Conservation (phyloP, 2,329 filamentous ascomycete species). For the Elsinoe batatas region DNA sequence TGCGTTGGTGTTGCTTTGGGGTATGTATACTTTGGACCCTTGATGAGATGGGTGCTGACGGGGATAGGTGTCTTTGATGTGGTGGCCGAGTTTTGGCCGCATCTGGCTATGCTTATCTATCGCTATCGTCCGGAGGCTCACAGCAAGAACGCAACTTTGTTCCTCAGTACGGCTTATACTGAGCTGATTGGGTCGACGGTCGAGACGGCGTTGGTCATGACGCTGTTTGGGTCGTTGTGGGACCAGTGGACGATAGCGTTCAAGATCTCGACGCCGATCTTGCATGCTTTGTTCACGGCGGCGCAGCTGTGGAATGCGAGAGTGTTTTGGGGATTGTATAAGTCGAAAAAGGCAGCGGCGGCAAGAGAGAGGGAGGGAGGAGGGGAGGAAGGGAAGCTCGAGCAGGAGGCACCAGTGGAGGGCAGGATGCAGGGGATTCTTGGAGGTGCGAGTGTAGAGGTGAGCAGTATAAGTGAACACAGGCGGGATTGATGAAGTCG, state of each 20-base stretch:
- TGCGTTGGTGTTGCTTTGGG: constrained; percentile 32
- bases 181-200: constrained; percentile 31
- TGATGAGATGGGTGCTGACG: too few relatives aligned
- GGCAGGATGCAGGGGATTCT: not conserved
- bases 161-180: constrained; percentile 28
- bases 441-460: not conserved
- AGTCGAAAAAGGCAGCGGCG: constrained; percentile 18
- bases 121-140: constrained; percentile 32
- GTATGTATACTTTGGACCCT: constrained; percentile 21
- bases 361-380: not conserved
- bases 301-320: constrained; percentile 36
- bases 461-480: too few relatives aligned
- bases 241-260: constrained; percentile 34
- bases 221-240: constrained; percentile 36
- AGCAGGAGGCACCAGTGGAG: not conserved
- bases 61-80: constrained; percentile 37
- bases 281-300: constrained; percentile 34
- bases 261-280: constrained; percentile 34
- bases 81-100: constrained; percentile 38
- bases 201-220: constrained; percentile 37
- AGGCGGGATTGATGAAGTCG: too few relatives aligned
- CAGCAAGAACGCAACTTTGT: constrained; percentile 31
- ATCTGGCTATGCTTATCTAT: constrained; percentile 38
- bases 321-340: constrained; percentile 34
- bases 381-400: not conserved